Evolutionary conservation across 192 early-diverging fungal genomes (phyloP).

Genomic region (Coemansia sp.): DNA sequence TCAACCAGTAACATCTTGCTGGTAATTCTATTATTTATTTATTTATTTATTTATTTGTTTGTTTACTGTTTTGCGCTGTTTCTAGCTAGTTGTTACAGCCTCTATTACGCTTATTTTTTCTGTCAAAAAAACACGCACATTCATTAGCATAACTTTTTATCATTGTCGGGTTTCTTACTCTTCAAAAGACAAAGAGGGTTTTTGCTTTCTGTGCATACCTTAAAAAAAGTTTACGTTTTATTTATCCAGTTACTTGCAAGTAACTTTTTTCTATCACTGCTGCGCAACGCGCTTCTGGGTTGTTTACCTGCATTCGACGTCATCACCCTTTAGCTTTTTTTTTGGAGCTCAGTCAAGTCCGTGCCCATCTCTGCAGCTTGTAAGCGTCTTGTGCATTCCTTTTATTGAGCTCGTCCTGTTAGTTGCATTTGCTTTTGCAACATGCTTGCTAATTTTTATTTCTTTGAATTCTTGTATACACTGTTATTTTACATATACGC

Average conservation of each 20-base stretch:
- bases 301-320: background rate
- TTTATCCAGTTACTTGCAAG: background rate
- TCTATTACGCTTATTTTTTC: background rate
- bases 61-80: background rate
- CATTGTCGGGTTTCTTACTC: background rate
- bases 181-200: background rate
- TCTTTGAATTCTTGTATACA: background rate
- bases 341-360: background rate
- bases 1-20: background rate
- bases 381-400: background rate
- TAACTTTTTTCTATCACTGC: background rate
- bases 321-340: background rate
- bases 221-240: background rate
- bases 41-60: constrained; percentile 1
- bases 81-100: background rate
- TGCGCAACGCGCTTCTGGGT: background rate
- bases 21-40: too few relatives aligned
- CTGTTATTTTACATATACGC: background rate
- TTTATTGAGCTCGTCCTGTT: background rate
- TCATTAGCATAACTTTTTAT: background rate
- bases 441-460: background rate
- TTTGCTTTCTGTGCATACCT: background rate
- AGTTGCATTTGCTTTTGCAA: background rate
- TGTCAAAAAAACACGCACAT: background rate
- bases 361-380: background rate